Conservation (phyloP, 73 alveolate genomes). For the Tetrahymena elliotti region DNA sequence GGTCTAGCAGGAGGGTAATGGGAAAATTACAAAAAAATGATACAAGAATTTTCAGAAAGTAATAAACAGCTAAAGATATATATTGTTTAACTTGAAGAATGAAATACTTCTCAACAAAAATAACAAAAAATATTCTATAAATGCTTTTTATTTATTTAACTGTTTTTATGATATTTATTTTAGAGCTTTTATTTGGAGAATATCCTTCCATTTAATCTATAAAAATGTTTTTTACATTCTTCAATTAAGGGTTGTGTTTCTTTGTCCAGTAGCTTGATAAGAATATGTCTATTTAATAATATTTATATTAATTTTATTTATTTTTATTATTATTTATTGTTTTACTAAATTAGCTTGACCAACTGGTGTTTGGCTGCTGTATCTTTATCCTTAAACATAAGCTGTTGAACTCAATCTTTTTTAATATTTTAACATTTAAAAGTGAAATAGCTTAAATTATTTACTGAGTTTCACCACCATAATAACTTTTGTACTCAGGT, state of each 20-base stretch:
- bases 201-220: too few species aligned
- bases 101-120: not conserved
- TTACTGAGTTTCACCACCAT: not conserved
- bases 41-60: not conserved
- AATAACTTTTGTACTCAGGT: not conserved
- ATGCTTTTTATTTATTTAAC: too few species aligned
- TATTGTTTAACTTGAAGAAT: not conserved
- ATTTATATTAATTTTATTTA: not conserved
- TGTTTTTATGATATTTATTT: too few species aligned
- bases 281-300: not conserved
- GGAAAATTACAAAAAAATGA: not conserved
- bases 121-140: not conserved
- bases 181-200: too few species aligned
- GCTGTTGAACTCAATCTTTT: not conserved
- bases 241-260: not conserved
- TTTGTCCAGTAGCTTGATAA: not conserved
- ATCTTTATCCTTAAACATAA: not conserved
- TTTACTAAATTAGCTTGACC: not conserved
- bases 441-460: too few species aligned
- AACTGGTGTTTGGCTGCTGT: not conserved
- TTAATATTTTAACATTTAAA: too few species aligned
- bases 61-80: not conserved
- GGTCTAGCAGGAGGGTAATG: not conserved
- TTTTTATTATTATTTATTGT: not conserved
- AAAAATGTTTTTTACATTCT: too few species aligned